Percentiles rank a stretch among this genome's conserved stretches.
Conservation (phyloP, 805 yeast species). For the Spathaspora sp. region DNA sequence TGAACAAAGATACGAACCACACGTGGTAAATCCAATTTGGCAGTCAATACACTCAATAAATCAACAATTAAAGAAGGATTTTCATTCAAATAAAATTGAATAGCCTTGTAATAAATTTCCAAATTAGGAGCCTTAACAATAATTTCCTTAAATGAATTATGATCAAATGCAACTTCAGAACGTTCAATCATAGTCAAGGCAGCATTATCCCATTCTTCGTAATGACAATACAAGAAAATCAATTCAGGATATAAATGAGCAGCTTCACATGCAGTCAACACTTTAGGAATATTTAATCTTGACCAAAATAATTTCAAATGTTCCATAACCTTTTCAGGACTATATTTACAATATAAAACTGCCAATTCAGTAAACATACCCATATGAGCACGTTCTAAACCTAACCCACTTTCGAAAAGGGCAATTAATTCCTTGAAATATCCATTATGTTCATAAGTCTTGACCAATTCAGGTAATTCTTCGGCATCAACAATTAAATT, state of each 20-base stretch:
- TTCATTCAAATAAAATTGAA: constrained; percentile 87
- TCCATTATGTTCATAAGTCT: constrained; percentile 83
- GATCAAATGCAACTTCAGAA: constrained; percentile 90
- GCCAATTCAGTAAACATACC: constrained; percentile 99
- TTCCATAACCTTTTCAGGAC: constrained; percentile 88
- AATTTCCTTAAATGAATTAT: constrained; percentile 88
- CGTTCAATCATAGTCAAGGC: constrained; percentile 94
- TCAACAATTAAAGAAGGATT: constrained; percentile 91
- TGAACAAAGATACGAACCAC: constrained; percentile 92
- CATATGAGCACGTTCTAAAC: constrained; percentile 98
- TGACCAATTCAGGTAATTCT: constrained; percentile 86
- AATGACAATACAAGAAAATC: constrained; percentile 94
- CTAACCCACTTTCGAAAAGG: constrained; percentile 91
- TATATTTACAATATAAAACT: constrained; percentile 82
- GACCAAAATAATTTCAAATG: constrained; percentile 98
- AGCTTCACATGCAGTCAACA: constrained; percentile 85
- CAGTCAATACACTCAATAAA: constrained; percentile 74
- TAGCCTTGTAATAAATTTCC: constrained; percentile 96
- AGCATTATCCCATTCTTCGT: constrained; percentile 99
- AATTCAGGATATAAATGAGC: constrained; percentile 97
- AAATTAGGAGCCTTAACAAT: constrained; percentile 92
- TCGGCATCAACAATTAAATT: constrained; percentile 96
- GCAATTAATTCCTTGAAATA: constrained; percentile 89
- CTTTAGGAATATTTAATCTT: constrained; percentile 95
- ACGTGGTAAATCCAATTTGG: constrained; percentile 91